Percentiles rank a stretch among this genome's conserved stretches.
These are phyloP conservation scores for Alternaria conjuncta DNA, from an alignment of 2,329 filamentous ascomycete species.

Conservation along the genomic window DNA sequence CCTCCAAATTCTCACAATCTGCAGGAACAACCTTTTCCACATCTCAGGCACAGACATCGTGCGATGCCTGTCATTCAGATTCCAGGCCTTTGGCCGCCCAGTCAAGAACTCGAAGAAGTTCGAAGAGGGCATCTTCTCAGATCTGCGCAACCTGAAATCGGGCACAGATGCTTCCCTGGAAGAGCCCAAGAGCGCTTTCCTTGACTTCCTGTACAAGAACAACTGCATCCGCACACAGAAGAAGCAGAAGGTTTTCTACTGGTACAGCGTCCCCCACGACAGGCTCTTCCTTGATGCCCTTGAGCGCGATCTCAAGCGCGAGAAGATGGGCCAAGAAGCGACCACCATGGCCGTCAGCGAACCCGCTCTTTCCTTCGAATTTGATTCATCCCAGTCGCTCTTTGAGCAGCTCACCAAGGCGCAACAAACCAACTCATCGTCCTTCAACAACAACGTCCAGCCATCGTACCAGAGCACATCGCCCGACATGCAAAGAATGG, in stretches of 20 bases:
- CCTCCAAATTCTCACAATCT: conserved; percentile 31
- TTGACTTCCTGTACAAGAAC: conserved; percentile 99
- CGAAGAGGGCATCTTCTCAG: conserved; percentile 98
- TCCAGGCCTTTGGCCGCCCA: conserved; percentile 96
- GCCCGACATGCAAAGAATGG: conserved; percentile 86
- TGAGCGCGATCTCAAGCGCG: conserved; percentile 95
- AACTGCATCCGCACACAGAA: conserved; percentile 99
- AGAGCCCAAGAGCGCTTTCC: conserved; percentile 97
- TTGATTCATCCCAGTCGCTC: conserved; percentile 97
- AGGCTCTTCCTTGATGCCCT: conserved; percentile 95
- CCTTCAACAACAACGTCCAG: conserved; percentile 76
- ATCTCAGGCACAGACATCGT: conserved; percentile 99
- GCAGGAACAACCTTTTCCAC: conserved; percentile 97
- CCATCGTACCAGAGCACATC: conserved; percentile 80
- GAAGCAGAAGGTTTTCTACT: conserved; percentile 99
- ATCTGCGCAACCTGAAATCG: conserved; percentile 96
- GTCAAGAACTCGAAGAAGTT: conserved; percentile 99
- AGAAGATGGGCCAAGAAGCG: conserved; percentile 99
- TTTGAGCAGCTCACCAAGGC: conserved; percentile 99
- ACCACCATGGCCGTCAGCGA: conserved; percentile 97
- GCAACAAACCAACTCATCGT: conserved; percentile 97
- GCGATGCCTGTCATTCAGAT: conserved; percentile 95
- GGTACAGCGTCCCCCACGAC: conserved; percentile 99
- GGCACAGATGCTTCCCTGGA: conserved; percentile 97
- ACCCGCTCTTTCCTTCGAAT: conserved; percentile 96